Evolutionary conservation across 768 basidiomycete genomes (phyloP).

Genomic region (Tephrocybe sp.): DNA sequence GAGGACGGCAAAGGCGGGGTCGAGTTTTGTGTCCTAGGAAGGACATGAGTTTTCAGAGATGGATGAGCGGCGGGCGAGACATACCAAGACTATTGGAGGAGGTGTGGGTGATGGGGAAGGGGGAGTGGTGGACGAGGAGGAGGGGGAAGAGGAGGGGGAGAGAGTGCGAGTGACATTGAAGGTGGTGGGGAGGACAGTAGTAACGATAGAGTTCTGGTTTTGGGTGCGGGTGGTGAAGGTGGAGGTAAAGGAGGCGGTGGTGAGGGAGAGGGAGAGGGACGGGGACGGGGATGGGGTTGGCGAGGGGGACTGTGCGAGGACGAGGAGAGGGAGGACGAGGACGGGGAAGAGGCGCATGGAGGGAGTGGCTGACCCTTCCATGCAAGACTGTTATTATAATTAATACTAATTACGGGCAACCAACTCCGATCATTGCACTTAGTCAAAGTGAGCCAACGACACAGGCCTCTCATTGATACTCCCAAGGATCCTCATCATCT

Average conservation of each 20-base stretch:
- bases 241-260: slow-evolving; percentile 49
- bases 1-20: slow-evolving; percentile 87
- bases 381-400: too few species aligned
- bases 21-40: slow-evolving; percentile 60
- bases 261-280: slow-evolving; percentile 51
- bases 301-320: slow-evolving; percentile 34
- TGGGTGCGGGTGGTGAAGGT: slow-evolving; percentile 45
- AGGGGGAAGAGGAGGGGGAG: slow-evolving; percentile 39
- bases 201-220: slow-evolving; percentile 44
- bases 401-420: too few species aligned
- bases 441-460: slow-evolving; percentile 53
- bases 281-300: slow-evolving; percentile 27
- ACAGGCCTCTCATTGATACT: slow-evolving; percentile 43
- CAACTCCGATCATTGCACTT: slow-evolving; percentile 14
- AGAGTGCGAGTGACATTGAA: slow-evolving; percentile 62
- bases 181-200: slow-evolving; percentile 56
- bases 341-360: slow-evolving; percentile 15
- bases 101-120: slow-evolving; percentile 44
- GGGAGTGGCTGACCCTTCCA: not conserved
- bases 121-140: slow-evolving; percentile 35
- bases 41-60: slow-evolving; percentile 14
- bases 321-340: slow-evolving; percentile 22
- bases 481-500: slow-evolving; percentile 43
- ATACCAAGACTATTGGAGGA: slow-evolving; percentile 40
- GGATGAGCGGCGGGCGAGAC: slow-evolving; percentile 7